phyloP scores from a whole-genome alignment of 495 filamentous ascomycete species.

The Aspergillus sparsus region DNA sequence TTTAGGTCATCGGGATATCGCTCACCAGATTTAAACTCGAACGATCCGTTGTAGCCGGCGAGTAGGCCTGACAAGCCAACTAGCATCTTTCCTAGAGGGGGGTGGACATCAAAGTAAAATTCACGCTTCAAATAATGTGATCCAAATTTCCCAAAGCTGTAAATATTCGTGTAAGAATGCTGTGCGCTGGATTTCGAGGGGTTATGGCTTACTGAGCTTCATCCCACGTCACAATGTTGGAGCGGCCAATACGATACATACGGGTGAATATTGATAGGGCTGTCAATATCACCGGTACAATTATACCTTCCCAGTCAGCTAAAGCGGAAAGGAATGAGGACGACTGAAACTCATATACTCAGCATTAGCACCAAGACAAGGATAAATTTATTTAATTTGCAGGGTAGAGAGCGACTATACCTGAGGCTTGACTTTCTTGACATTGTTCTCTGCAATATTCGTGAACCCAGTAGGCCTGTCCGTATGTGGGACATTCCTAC shows the following conservation, averaged over 20 bases:
- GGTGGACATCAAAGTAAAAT: conserved; percentile 99
- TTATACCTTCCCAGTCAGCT: conserved; percentile 79
- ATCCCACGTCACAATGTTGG: conserved; percentile 97
- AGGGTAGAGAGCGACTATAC: conserved; percentile 24
- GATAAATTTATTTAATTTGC: neutral
- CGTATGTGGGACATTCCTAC: conserved; percentile 68
- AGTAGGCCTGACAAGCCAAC: conserved; percentile 94
- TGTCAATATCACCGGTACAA: conserved; percentile 88
- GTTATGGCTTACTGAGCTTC: conserved; percentile 78
- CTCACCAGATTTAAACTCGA: conserved; percentile 99
- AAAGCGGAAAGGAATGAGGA: conserved; percentile 60
- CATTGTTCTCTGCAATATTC: conserved; percentile 49
- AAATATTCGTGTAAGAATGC: conserved; percentile 28
- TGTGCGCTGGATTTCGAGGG: conserved; percentile 18
- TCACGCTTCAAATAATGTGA: conserved; percentile 98
- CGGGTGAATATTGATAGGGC: conserved; percentile 88
- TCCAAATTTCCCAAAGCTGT: conserved; percentile 96
- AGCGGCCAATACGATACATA: conserved; percentile 92
- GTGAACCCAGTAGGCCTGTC: conserved; percentile 40
- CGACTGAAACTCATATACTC: conserved; percentile 24
- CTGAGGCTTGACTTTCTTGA: conserved; percentile 60
- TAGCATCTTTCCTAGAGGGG: conserved; percentile 95
- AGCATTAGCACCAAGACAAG: conserved; percentile 10
- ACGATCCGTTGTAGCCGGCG: conserved; percentile 97
- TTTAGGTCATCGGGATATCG: conserved; percentile 90